Conservation (phyloP, 2,329 filamentous ascomycete genomes). For the Stagonosporopsis tanaceti region DNA sequence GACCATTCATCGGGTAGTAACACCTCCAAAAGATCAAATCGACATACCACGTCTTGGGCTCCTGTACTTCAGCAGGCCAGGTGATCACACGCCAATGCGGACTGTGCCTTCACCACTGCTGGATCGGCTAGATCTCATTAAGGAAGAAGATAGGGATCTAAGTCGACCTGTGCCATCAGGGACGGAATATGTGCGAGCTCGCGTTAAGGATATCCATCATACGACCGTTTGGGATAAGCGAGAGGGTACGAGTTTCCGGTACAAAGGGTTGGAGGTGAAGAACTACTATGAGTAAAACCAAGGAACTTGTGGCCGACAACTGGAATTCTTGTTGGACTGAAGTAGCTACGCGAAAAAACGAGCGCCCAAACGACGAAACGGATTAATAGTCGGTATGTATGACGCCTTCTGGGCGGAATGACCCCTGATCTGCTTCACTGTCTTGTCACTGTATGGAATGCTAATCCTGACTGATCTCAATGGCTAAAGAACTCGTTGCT, state of each 20-base stretch:
- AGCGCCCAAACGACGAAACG: background rate
- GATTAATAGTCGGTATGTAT: background rate
- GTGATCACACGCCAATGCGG: constrained; percentile 39
- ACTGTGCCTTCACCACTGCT: constrained; percentile 47
- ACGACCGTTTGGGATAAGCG: constrained; percentile 56
- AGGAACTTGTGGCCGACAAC: background rate
- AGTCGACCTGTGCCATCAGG: constrained; percentile 50
- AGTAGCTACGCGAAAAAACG: background rate
- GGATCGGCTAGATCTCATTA: constrained; percentile 46
- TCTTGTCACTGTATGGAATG: background rate
- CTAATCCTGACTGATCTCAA: background rate
- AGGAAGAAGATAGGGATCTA: constrained; percentile 51
- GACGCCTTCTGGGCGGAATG: background rate
- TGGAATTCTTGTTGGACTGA: background rate
- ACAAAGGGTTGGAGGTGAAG: constrained; percentile 52
- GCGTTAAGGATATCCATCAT: constrained; percentile 58
- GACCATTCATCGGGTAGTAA: constrained; percentile 58
- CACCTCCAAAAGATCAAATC: constrained; percentile 58
- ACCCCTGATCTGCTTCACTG: background rate
- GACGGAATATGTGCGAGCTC: constrained; percentile 57
- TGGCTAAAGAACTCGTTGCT: background rate
- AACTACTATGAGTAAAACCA: constrained; percentile 43
- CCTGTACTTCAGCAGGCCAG: constrained; percentile 31
- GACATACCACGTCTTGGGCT: constrained; percentile 51
- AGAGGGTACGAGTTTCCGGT: constrained; percentile 56